Base-by-base conservation (phyloP, 139 green algal genomes). In the Mychonastes homosphaera region DNA sequence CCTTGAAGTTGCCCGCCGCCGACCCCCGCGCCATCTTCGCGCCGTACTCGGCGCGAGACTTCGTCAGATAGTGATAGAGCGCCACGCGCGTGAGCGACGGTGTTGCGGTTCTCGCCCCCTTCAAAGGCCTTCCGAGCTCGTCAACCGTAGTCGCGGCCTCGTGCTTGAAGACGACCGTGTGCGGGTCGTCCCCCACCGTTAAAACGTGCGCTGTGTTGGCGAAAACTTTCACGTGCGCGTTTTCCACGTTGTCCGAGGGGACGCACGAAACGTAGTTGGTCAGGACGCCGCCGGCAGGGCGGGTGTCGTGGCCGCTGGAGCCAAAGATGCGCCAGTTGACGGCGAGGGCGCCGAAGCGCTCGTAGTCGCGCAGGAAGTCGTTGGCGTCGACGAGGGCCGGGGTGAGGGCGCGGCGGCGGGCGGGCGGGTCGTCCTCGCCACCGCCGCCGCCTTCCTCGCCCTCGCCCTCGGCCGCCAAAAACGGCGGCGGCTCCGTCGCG, bases 251-350 rank as follows among this genome's bases (percentile, higher is more conserved):
- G 13, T 59, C 8, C 3, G 47, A n/a, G 0, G 68, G 62, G 36
- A 64, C 21, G 36, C 68, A 75, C 2, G 32, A 19, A 10, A 28
- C 40, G 68, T 75, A 75, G 19, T 65, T 65, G 6, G 57, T 51
- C 30, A 75, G 51, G 19, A 65, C 64, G 16, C 56, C 61, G 1
- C 34, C 56, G 6, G n/a, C 3, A 3, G 68, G 68, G 19, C 56
- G 49, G 35, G 4, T 2, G 13, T 59, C 45, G 56, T 71, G 68
- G 6, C 70, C 70, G 15, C 65, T 68, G 49, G 58, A 72, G 54
- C 74, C 70, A 59, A 81, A 76, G 2, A 69, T 23, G 7, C 58
- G 35, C 43, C 59, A 67, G 66, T 81, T 81, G 3, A 81, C 44
- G 3, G 64, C 70, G 10, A 81, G 51, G 1, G 54, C 74, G 1